phyloP scores from a whole-genome alignment of 768 basidiomycete species.

The Epithele typhae region DNA sequence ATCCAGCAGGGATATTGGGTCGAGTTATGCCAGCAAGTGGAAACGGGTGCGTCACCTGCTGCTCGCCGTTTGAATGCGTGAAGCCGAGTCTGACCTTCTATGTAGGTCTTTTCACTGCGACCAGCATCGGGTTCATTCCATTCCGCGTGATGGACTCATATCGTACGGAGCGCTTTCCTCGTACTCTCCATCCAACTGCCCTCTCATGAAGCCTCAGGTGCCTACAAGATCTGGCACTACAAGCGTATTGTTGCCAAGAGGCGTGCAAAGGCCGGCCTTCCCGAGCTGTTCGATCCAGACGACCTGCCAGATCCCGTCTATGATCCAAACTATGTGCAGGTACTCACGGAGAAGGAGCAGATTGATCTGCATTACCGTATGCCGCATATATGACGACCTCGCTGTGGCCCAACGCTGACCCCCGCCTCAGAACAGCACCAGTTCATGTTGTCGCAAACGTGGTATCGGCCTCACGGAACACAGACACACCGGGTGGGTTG shows the following conservation, averaged over 20 bases:
- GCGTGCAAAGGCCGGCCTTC: constrained; percentile 59
- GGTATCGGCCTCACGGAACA: constrained; percentile 85
- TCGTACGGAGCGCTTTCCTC: constrained; percentile 37
- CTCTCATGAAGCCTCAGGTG: no score
- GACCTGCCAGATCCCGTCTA: constrained; percentile 78
- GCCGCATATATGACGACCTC: constrained; percentile 20
- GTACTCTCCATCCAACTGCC: no score
- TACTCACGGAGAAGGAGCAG: constrained; percentile 63
- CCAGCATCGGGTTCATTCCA: constrained; percentile 78
- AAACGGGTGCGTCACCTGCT: constrained; percentile 47
- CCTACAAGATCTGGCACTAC: constrained; percentile 70
- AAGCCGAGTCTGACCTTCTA: not conserved
- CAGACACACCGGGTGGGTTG: constrained; percentile 68
- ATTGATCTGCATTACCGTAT: constrained; percentile 61
- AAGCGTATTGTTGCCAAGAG: constrained; percentile 56
- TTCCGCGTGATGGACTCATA: constrained; percentile 73
- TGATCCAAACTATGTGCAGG: constrained; percentile 68
- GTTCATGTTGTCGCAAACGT: constrained; percentile 70
- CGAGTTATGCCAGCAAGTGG: constrained; percentile 71
- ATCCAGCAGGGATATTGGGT: constrained; percentile 79
- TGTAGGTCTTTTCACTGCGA: constrained; percentile 71
- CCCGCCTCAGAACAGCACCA: constrained; percentile 53
- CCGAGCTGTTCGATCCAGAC: constrained; percentile 66
- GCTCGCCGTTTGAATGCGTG: no score
- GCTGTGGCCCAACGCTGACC: no score